Conservation (phyloP, 768 basidiomycete genomes). For the Leccinum broughii region DNA sequence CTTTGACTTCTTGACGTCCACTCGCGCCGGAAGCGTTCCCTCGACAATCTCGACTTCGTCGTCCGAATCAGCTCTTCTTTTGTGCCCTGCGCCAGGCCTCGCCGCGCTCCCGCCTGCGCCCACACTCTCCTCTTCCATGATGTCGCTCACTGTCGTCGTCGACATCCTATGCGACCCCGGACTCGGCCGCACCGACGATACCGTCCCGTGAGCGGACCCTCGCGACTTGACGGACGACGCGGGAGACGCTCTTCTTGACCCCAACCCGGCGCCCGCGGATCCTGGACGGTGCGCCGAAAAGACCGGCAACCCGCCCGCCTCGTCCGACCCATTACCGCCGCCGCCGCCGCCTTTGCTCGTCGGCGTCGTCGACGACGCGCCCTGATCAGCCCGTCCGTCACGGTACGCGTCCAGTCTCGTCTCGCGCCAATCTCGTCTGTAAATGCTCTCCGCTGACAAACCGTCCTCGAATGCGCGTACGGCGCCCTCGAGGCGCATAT, state of each 20-base stretch:
- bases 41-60: constrained; percentile 58
- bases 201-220: constrained; percentile 30
- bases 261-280: constrained; percentile 13
- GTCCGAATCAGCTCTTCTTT: constrained; percentile 57
- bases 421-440: no score
- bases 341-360: constrained; percentile 8
- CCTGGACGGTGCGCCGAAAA: constrained; percentile 22
- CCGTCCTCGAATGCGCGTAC: no score
- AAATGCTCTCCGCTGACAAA: no score
- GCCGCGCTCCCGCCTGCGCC: background rate
- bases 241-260: constrained; percentile 44
- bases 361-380: background rate
- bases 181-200: constrained; percentile 43
- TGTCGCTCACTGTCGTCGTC: constrained; percentile 45
- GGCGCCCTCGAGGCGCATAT: constrained; percentile 30
- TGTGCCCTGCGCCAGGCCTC: constrained; percentile 25
- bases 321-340: constrained; percentile 24
- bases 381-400: constrained; percentile 4
- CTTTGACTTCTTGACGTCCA: constrained; percentile 35
- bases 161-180: constrained; percentile 47
- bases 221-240: constrained; percentile 51
- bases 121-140: constrained; percentile 42
- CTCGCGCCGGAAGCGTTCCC: constrained; percentile 42
- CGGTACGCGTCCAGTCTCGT: no score
- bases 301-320: constrained; percentile 28